Evolutionary conservation across 768 basidiomycete genomes (phyloP).

Genomic region (Auricularia sp.): DNA sequence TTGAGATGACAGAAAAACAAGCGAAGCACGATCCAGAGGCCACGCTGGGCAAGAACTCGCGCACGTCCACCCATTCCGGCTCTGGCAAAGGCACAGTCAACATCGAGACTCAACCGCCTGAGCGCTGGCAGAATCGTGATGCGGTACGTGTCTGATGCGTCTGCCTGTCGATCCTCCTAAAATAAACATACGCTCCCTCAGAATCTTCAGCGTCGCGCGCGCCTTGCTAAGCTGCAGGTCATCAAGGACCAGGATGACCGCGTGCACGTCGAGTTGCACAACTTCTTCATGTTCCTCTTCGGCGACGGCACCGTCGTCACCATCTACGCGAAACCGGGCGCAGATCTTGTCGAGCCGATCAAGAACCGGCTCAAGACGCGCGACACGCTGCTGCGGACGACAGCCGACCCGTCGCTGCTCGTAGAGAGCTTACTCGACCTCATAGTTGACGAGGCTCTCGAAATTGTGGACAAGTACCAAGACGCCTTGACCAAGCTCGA

Average conservation of each 20-base stretch:
- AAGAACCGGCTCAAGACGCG: slow-evolving; percentile 43
- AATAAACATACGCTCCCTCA: not conserved
- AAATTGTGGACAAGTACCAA: slow-evolving; percentile 61
- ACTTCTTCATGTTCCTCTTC: slow-evolving; percentile 59
- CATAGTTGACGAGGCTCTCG: slow-evolving; percentile 58
- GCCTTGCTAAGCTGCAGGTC: not conserved
- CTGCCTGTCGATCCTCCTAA: too few relatives aligned
- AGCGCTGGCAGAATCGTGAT: not conserved
- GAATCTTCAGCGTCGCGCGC: not conserved
- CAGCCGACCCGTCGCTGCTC: slow-evolving; percentile 57
- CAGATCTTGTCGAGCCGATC: slow-evolving; percentile 46
- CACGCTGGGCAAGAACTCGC: not conserved
- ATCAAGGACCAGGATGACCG: slow-evolving; percentile 22
- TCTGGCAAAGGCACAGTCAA: not conserved
- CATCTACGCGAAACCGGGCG: slow-evolving; percentile 36
- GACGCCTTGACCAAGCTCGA: slow-evolving; percentile 53
- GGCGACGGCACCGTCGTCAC: slow-evolving; percentile 30
- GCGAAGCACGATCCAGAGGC: not conserved
- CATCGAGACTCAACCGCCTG: not conserved
- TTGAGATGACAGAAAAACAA: not conserved
- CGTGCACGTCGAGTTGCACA: slow-evolving; percentile 47
- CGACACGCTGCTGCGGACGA: slow-evolving; percentile 50
- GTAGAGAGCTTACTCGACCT: slow-evolving; percentile 62
- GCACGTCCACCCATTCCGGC: not conserved
- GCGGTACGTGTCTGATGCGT: not conserved